A percentile compares a stretch with the other conserved stretches of the same genome.
phyloP scores from a whole-genome alignment of 2,329 filamentous ascomycete genomes.

The Ceratocystis ficicola region DNA sequence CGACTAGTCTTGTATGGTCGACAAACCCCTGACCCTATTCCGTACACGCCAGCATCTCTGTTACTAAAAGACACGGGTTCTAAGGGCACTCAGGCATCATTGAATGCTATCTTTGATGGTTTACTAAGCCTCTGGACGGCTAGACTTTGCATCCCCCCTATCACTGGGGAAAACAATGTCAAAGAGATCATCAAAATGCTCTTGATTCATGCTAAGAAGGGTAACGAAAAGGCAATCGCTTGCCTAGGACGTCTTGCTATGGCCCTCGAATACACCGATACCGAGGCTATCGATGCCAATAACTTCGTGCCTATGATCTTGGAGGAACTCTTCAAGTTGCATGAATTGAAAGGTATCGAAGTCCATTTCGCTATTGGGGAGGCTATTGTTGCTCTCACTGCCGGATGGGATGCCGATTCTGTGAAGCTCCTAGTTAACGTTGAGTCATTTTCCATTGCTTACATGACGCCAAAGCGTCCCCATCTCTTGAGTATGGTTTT shows the following conservation, averaged over 20 bases:
- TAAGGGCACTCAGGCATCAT: slow-evolving; percentile 29
- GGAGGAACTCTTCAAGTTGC: slow-evolving; percentile 58
- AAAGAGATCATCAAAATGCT: slow-evolving; percentile 48
- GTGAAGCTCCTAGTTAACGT: slow-evolving; percentile 67
- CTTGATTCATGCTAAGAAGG: slow-evolving; percentile 57
- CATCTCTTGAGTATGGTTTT: slow-evolving; percentile 44
- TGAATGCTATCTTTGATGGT: slow-evolving; percentile 36
- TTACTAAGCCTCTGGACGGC: slow-evolving; percentile 39
- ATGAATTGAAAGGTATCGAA: slow-evolving; percentile 76
- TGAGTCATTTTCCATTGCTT: slow-evolving; percentile 35
- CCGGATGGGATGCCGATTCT: slow-evolving; percentile 72
- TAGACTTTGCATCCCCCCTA: slow-evolving; percentile 31
- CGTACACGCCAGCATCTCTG: slow-evolving; percentile 28
- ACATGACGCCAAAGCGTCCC: slow-evolving; percentile 32
- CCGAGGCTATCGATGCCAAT: slow-evolving; percentile 27
- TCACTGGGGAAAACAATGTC: slow-evolving; percentile 22
- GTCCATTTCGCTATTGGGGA: slow-evolving; percentile 86
- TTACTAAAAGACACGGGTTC: slow-evolving; percentile 27
- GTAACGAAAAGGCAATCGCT: slow-evolving; percentile 70
- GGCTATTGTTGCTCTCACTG: slow-evolving; percentile 64
- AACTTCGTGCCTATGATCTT: slow-evolving; percentile 44
- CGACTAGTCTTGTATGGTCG: slow-evolving; percentile 35
- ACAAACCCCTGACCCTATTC: slow-evolving; percentile 25
- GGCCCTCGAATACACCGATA: slow-evolving; percentile 37
- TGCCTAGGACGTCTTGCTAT: slow-evolving; percentile 67